Evolutionary conservation across 2,329 filamentous ascomycete species (phyloP), one percentile per base, ranked within the genome.

Genomic region (Alternaria sp.): DNA sequence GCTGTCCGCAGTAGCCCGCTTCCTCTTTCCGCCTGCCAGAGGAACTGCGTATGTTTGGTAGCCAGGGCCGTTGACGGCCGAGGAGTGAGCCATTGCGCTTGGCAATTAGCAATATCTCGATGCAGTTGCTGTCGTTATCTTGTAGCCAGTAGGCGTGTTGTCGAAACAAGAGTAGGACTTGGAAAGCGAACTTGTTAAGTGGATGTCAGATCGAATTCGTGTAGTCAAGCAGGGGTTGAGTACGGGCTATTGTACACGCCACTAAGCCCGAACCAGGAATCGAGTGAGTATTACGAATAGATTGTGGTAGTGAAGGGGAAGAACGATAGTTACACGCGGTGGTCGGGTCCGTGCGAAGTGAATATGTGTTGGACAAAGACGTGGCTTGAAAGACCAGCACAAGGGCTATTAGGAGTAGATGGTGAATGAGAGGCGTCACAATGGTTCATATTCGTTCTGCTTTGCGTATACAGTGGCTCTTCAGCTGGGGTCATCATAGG

Each of bases 331-430:
- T n/a, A 58, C 11, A 23, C n/a, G 30, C 51, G 21, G 40, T 52
- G 47, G 32, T 46, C 11, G 25, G 49, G 43, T 30, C 54, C n/a
- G 54, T 64, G 58, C 58, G 9, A 45, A 13, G 54, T 30, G 23
- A 43, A 13, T 50, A 25, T 36, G n/a, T 40, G 21, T 21, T n/a
- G 13, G 32, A 61, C 43, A 64, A 61, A 61, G 59, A 57, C 40
- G 17, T 30, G 8, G 43, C 12, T 6, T 64, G 49, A 47, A 58
- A 52, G 44, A 52, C 26, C 8, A 46, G 8, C 15, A 58, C 47
- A 61, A 59, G 30, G n/a, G 21, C 5, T 0, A 17, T 11, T 1
- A 10, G 21, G 21, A 4, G 21, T 3, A 21, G 21, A 21, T n/a
- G 45, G 17, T 28, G 17, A 43, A 49, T 5, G n/a, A 9, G 11